Conservation (phyloP, 2,329 filamentous ascomycete species). For the Colletotrichum acutatum region DNA sequence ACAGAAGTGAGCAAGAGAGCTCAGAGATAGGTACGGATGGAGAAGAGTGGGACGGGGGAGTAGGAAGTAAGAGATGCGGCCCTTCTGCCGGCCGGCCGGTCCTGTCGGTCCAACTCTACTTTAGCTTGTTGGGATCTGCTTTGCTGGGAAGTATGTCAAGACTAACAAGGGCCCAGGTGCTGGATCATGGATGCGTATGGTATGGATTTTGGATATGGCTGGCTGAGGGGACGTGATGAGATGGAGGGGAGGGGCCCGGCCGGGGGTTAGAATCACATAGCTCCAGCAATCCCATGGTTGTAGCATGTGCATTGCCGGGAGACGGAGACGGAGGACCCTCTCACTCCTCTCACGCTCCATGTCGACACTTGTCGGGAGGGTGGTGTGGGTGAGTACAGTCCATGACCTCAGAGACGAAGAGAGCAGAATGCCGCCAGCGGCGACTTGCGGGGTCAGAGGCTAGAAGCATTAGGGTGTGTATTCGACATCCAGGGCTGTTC, state of each 20-base stretch:
- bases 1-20: neutral
- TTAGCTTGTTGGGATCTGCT: neutral
- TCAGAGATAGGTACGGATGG: neutral
- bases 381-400: conserved; percentile 24
- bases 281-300: conserved; percentile 32
- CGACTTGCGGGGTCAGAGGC: conserved; percentile 2
- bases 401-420: conserved; percentile 21
- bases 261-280: conserved; percentile 18
- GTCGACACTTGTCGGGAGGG: neutral
- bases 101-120: neutral
- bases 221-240: conserved; percentile 22
- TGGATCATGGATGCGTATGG: no score
- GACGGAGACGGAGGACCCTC: conserved; percentile 1
- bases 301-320: conserved; percentile 32
- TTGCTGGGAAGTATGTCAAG: neutral
- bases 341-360: neutral
- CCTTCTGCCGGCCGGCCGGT: neutral
- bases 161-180: no score
- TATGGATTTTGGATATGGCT: conserved; percentile 3
- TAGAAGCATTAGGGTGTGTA: neutral
- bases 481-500: conserved; percentile 10
- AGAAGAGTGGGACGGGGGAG: neutral
- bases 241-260: conserved; percentile 17
- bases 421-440: neutral
- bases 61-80: neutral